Base-by-base conservation (phyloP, 2,329 filamentous ascomycete genomes). In the Colletotrichum destructivum region DNA sequence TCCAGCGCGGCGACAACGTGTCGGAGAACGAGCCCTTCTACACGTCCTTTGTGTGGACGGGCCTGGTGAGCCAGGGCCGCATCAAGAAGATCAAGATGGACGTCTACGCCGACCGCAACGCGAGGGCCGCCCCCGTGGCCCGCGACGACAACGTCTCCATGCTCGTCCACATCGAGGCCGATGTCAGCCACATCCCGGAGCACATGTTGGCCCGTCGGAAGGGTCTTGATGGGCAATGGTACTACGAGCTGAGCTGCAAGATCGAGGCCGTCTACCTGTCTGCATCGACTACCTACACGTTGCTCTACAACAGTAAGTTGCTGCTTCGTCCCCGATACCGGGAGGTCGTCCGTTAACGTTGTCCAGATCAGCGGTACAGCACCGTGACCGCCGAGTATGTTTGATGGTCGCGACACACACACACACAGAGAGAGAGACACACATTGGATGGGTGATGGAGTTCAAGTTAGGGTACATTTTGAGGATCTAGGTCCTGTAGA, bases 371-470 rank as follows among this genome's bases (percentile, higher is more conserved):
- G 62, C 77, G 83, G 68, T 84, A 84, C 72, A 79, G 81, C 59
- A 81, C 82, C 1, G 82, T 85, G 47, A 82, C 79, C 21, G 82
- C 82, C 54, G 84, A 85, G 68, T 85, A 84, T 64, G 83, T 84
- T 55, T 85, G 15, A 60, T 9, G 2, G 6, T 6, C 16, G 8
- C 7, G 3, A 18, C 6, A 18, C 7, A 8, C 11, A 38, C 35
- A 3, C 8, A 11, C 2, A 11, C 35, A 38, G 0, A 38, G 8
- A 23, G 23, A 23, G 23, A 23, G 23, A 23, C 2, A 35, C 2
- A 35, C 31, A 9, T 9, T 9, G 35, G 2, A 38, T 21, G 2
- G 13, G n/a, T 12, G 4, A 26, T 18, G 13, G 7, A 44, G 13
- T 38, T 23, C 47, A 23, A 31, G 4, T n/a, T 1, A 13, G n/a